These are phyloP conservation scores for Ogataea henricii DNA, from an alignment of 805 yeast species.

Conservation along the genomic window DNA sequence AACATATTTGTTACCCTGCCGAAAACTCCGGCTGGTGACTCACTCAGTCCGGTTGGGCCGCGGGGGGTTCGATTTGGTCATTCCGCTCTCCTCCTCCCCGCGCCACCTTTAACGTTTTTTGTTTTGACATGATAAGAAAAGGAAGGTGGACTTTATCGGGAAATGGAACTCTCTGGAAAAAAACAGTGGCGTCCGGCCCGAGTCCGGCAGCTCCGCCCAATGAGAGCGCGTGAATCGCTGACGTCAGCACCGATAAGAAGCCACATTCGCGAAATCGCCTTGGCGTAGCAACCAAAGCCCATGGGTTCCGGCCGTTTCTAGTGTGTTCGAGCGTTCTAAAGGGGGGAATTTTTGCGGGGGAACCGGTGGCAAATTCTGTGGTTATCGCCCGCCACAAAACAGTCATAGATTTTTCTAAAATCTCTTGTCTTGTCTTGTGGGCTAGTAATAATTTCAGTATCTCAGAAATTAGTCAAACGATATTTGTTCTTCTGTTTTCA, in stretches of 20 bases:
- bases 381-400: conserved; percentile 5
- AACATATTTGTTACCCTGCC: conserved; percentile 1
- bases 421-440: conserved; percentile 9
- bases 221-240: background rate
- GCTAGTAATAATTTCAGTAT: background rate
- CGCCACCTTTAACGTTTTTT: background rate
- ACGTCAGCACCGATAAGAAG: conserved; percentile 6
- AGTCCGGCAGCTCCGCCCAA: background rate
- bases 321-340: conserved; percentile 2
- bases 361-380: conserved; percentile 3
- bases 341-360: conserved; percentile 9
- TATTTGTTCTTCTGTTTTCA: background rate
- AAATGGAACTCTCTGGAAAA: conserved; percentile 5
- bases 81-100: background rate
- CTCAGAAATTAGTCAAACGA: background rate
- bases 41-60: no score
- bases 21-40: background rate
- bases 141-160: background rate
- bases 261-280: conserved; percentile 2
- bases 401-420: background rate
- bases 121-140: conserved; percentile 7
- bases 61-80: no score
- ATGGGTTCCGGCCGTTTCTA: conserved; percentile 2
- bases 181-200: conserved; percentile 1
- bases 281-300: background rate